Base-by-base conservation (phyloP, 345 rosid genomes). In the Camelina hispida region DNA sequence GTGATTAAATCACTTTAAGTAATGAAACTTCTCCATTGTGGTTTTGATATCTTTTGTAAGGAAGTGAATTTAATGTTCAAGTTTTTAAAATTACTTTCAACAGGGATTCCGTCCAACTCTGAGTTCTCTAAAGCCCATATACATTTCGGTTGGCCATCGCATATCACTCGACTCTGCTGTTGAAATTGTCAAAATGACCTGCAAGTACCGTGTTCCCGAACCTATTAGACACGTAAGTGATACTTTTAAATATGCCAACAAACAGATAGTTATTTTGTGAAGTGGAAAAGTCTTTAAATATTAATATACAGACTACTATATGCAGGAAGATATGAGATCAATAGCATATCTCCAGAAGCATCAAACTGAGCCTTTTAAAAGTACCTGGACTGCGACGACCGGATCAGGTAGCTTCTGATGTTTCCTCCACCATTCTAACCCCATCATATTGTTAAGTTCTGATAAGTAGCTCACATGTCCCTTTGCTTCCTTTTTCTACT, bases 131-230 rank as follows among this genome's bases (percentile, higher is more conserved):
- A 94, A 83, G 78, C 97, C 98, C 38, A 83, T 90, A 75, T 94
- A 84, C 71, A 65, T 94, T 68, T 94, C 97, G 23, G 68, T 87
- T 65, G 98, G 98, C 59, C 93, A 91, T 76, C 88, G 87, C 59
- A 62, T 91, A 48, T 90, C 97, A 43, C 93, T 94, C 47, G 87
- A 83, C 16, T 82, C 87, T 70, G 88, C 96, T 13, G 66, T 85
- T 77, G 59, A 54, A 65, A 80, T 90, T 77, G 93, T 87, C 40
- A 79, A 83, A 42, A 75, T 83, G 87, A 87, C 88, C 67, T 94
- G 98, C 85, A 90, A 84, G 68, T 85, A 79, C 74, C 95, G 93
- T 71, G 84, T 88, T 56, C 98, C 97, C 4, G 97, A 94, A 83
- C 96, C 98, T 68, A 78, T 88, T 38, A 86, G 97, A 66, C 98